These are phyloP conservation scores for Beauveria caledonica DNA, from an alignment of 2,329 filamentous ascomycete genomes.

Conservation along the genomic window DNA sequence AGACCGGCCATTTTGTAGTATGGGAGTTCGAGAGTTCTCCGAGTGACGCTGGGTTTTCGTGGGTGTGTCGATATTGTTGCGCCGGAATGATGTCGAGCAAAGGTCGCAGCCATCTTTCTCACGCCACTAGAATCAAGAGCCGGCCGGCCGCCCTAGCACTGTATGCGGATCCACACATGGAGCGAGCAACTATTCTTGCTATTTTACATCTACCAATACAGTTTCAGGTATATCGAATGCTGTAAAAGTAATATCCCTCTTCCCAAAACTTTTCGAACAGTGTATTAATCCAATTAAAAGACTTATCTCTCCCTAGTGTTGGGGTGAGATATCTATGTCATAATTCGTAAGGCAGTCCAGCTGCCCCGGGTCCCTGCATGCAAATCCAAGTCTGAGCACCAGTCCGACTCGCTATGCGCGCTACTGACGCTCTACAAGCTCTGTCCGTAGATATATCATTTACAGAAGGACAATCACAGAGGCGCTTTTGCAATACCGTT, in stretches of 20 bases:
- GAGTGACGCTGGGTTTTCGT: not conserved
- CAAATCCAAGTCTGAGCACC: not conserved
- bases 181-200: not conserved
- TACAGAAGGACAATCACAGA: not conserved
- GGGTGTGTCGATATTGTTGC: not conserved
- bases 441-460: not conserved
- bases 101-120: not conserved
- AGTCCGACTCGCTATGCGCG: not conserved
- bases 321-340: not conserved
- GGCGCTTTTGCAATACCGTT: not conserved
- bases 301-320: not conserved
- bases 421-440: not conserved
- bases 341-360: constrained; percentile 5
- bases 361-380: not conserved
- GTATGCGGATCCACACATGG: not conserved
- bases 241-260: not conserved
- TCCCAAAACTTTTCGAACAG: not conserved
- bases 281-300: not conserved
- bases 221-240: not conserved
- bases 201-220: not conserved
- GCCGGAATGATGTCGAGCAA: not conserved
- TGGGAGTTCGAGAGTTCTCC: not conserved
- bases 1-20: constrained; percentile 59
- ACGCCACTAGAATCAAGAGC: constrained; percentile 6
- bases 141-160: not conserved